These are phyloP conservation scores for Candida boidinii DNA, from an alignment of 805 yeast species.

Conservation along the genomic window DNA sequence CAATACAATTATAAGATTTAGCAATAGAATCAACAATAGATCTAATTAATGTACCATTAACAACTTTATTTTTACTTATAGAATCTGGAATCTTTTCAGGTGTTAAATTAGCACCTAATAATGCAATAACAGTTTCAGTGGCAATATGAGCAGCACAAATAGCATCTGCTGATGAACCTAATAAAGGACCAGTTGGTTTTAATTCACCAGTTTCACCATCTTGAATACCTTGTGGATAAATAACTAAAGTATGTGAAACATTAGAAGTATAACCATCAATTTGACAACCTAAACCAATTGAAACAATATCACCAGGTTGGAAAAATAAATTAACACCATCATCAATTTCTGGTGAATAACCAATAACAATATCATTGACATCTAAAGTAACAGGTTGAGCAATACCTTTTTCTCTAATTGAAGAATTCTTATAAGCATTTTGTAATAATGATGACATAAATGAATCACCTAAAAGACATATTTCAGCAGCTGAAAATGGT, in stretches of 20 bases:
- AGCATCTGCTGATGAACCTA: slow-evolving; percentile 85
- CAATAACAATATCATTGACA: slow-evolving; percentile 66
- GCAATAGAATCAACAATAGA: slow-evolving; percentile 80
- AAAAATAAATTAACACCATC: slow-evolving; percentile 41
- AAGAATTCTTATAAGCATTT: slow-evolving; percentile 45
- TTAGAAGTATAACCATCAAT: slow-evolving; percentile 92
- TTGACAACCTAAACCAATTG: slow-evolving; percentile 81
- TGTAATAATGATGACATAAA: slow-evolving; percentile 54
- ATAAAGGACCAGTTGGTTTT: slow-evolving; percentile 67
- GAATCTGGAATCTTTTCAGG: slow-evolving; percentile 69
- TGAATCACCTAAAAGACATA: slow-evolving; percentile 78
- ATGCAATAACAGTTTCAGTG: slow-evolving; percentile 70
- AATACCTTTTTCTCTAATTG: slow-evolving; percentile 80
- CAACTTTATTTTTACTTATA: slow-evolving; percentile 28
- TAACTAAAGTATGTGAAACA: slow-evolving; percentile 79
- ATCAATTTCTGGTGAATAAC: slow-evolving; percentile 83
- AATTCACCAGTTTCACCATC: slow-evolving; percentile 22
- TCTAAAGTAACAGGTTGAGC: slow-evolving; percentile 88
- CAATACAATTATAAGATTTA: slow-evolving; percentile 69
- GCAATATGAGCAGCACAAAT: slow-evolving; percentile 85
- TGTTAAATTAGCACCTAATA: slow-evolving; percentile 62
- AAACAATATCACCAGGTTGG: slow-evolving; percentile 75
- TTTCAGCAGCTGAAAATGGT: slow-evolving; percentile 50
- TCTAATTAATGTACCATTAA: slow-evolving; percentile 68
- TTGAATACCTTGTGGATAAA: slow-evolving; percentile 54